Percentiles rank a stretch among this genome's conserved stretches.
These are phyloP conservation scores for Akanthomyces dipterigenus DNA, from an alignment of 2,329 filamentous ascomycete genomes.

Conservation along the genomic window DNA sequence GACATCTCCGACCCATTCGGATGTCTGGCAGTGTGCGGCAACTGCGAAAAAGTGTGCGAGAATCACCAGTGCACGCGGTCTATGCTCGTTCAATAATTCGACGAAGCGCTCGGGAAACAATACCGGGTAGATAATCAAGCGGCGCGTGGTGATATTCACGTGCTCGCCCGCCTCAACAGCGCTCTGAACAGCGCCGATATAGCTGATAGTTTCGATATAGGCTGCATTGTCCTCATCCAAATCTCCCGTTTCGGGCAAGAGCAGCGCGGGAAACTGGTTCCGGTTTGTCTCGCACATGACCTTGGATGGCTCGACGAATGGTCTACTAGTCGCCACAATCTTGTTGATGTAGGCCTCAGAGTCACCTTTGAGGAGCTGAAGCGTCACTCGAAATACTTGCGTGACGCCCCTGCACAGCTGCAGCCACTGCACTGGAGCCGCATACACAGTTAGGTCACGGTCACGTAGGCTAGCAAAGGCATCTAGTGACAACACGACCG, in stretches of 20 bases:
- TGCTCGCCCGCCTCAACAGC: constrained; percentile 14
- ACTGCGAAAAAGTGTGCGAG: constrained; percentile 21
- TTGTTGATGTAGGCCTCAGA: constrained; percentile 14
- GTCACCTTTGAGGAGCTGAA: constrained; percentile 13
- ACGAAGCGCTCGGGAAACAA: constrained; percentile 16
- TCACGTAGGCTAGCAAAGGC: constrained; percentile 17
- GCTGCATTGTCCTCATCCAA: constrained; percentile 13
- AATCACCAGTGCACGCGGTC: constrained; percentile 18
- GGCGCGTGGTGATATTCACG: constrained; percentile 13
- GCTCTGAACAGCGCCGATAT: constrained; percentile 15
- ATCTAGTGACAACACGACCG: constrained; percentile 18
- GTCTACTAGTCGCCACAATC: constrained; percentile 11
- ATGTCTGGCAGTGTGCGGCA: constrained; percentile 10
- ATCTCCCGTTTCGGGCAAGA: constrained; percentile 5
- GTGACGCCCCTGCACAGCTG: constrained; percentile 19
- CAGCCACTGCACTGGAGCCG: constrained; percentile 20
- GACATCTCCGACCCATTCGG: constrained; percentile 15
- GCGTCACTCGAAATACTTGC: constrained; percentile 14
- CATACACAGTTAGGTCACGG: constrained; percentile 17
- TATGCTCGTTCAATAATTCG: constrained; percentile 14
- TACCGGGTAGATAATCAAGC: constrained; percentile 17
- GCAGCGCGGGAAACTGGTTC: constrained; percentile 13
- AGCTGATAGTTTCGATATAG: constrained; percentile 15
- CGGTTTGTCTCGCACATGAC: constrained; percentile 6
- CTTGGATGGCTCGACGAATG: constrained; percentile 12